Base-by-base conservation (phyloP, 345 rosid species). In the Eucalyptus coolabah region DNA sequence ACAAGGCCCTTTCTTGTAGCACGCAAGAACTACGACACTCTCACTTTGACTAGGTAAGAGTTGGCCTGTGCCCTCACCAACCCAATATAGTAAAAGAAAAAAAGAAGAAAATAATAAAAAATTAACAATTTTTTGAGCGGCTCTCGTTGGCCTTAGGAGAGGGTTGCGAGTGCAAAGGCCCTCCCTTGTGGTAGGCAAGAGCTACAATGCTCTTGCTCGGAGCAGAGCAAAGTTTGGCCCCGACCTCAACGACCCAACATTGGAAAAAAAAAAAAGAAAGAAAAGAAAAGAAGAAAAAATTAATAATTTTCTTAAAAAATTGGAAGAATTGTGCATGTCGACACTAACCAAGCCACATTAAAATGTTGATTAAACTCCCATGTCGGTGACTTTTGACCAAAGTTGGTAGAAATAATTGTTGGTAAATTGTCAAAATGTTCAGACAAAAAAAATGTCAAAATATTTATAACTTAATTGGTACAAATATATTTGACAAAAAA, bases 191-290 rank as follows among this genome's bases (percentile, higher is more conserved):
- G 69, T 2, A 12, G 69, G 34, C 4, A 15, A 30, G 18, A 30
- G 34, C 32, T 30, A 13, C 5, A 1, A 63, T 63, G 69, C 32
- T 30, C 3, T 63, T 4, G 16, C 69, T 30, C 0, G 7, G 8
- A 28, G 16, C 0, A 63, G 0, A n/a, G 69, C 17, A 30, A 13
- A 8, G 69, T 30, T 63, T 30, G 69, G 17, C 9, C 18, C 0
- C 1, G 4, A 63, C 17, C 69, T 63, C 17, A 28, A 0, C 1
- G 1, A 13, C 34, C 17, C 8, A 60, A 30, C 69, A 1, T 28
- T 28, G 67, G 8, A 3, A 60, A 24, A 24, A 56, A 56, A 56
- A 56, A 2, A 47, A 47, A 0, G 1, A 45, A 10, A 1, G 4
- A 42, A 23, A 9, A 54, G 50, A 54, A 4, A 59, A 59, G 30